Percentiles rank a stretch among this genome's conserved stretches.
Conservation (phyloP, 306 rosid genomes). For the Echinosophora koreensis region DNA sequence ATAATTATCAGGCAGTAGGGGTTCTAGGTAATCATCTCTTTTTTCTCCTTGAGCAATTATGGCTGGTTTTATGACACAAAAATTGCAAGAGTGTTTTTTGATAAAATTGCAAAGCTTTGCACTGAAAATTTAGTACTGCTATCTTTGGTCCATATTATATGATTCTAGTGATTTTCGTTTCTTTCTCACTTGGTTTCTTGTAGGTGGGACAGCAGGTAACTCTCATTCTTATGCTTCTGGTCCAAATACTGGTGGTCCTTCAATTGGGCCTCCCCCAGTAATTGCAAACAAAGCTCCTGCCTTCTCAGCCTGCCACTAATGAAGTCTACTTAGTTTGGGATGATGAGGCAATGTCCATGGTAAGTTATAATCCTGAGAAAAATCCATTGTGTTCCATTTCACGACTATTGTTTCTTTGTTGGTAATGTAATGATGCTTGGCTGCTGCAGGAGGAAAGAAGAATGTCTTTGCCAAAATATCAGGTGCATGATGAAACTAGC, state of each 20-base stretch:
- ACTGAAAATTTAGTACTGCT: constrained; percentile 20
- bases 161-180: constrained; percentile 39
- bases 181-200: constrained; percentile 35
- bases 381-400: constrained; percentile 11
- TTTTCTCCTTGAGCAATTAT: constrained; percentile 6
- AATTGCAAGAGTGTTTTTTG: constrained; percentile 1
- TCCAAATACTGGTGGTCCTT: constrained; percentile 98
- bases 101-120: neutral
- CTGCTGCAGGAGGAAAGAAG: constrained; percentile 96
- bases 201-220: constrained; percentile 69
- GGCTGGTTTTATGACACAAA: constrained; percentile 15
- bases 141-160: constrained; percentile 16
- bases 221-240: constrained; percentile 97
- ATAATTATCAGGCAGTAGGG: constrained; percentile 55
- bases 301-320: constrained; percentile 81
- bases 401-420: constrained; percentile 28
- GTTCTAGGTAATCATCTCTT: constrained; percentile 61
- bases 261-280: constrained; percentile 99
- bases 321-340: constrained; percentile 99
- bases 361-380: constrained; percentile 52
- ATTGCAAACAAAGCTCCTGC: constrained; percentile 91
- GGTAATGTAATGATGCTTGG: constrained; percentile 40
- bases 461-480: constrained; percentile 88
- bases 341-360: constrained; percentile 99
- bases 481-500: constrained; percentile 99